Percentiles rank a stretch among this genome's conserved stretches.
Evolutionary conservation across 441 rosid genomes (phyloP).

Genomic region (Erodium moschatum): DNA sequence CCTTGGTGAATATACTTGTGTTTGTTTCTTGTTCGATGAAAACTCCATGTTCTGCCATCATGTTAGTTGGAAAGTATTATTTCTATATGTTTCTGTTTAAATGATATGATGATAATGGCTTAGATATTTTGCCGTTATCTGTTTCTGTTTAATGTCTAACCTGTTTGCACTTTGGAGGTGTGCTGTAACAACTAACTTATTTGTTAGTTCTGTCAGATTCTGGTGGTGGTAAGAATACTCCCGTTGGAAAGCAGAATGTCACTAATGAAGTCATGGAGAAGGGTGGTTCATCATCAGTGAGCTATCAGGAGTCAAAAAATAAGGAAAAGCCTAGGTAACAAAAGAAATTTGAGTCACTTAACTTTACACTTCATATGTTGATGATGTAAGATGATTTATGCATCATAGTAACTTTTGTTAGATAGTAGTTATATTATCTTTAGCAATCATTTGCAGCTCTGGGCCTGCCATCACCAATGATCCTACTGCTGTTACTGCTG

Average conservation of each 20-base stretch:
- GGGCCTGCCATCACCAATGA: conserved; percentile 37
- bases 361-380: not conserved
- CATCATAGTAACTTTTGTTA: conserved; percentile 7
- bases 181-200: conserved; percentile 13
- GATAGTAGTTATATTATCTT: conserved; percentile 16
- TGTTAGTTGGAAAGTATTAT: not conserved
- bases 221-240: conserved; percentile 41
- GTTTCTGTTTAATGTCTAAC: not conserved
- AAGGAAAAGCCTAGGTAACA: conserved; percentile 53
- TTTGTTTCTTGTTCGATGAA: conserved; percentile 9
- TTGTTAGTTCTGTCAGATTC: conserved; percentile 45
- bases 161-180: conserved; percentile 13
- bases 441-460: conserved; percentile 38
- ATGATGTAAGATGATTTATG: conserved; percentile 6
- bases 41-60: not conserved
- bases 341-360: not conserved
- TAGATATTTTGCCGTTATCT: not conserved
- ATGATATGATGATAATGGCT: not conserved
- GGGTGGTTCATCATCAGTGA: conserved; percentile 34
- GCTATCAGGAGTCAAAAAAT: conserved; percentile 36
- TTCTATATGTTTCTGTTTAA: not conserved
- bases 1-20: conserved; percentile 11
- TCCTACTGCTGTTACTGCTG: conserved; percentile 38
- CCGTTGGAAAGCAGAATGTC: conserved; percentile 42
- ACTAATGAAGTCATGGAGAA: conserved; percentile 46